Percentiles rank a stretch among this genome's conserved stretches.
Evolutionary conservation across 805 yeast species (phyloP).

Genomic region (Monosporozyma unispora): DNA sequence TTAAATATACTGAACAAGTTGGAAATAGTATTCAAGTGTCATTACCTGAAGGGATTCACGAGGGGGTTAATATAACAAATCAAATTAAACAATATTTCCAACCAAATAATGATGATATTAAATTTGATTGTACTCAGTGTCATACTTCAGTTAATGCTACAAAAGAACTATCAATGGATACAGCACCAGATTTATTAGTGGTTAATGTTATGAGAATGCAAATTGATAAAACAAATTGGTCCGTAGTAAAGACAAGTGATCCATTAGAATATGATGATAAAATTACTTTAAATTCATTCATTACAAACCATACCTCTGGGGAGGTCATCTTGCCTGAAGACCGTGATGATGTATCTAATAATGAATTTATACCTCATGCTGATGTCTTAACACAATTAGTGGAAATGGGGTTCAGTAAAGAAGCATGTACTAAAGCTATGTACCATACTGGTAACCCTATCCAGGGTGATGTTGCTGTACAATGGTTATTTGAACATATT

Average conservation of each 20-base stretch:
- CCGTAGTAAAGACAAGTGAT: constrained; percentile 50
- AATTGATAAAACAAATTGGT: constrained; percentile 65
- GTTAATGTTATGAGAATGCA: constrained; percentile 73
- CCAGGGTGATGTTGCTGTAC: constrained; percentile 64
- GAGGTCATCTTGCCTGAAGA: constrained; percentile 21
- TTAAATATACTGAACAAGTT: constrained; percentile 45
- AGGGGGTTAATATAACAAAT: constrained; percentile 33
- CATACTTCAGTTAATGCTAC: constrained; percentile 21
- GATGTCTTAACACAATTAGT: constrained; percentile 45
- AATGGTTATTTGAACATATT: constrained; percentile 84
- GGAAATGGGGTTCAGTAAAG: constrained; percentile 83
- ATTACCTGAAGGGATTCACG: constrained; percentile 40
- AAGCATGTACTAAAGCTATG: constrained; percentile 57
- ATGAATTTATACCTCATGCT: constrained; percentile 44
- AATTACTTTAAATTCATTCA: not conserved
- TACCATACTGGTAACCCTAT: constrained; percentile 56
- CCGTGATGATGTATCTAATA: constrained; percentile 8
- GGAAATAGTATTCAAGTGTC: constrained; percentile 50
- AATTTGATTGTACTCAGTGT: constrained; percentile 56
- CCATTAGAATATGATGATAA: not conserved
- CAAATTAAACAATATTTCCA: constrained; percentile 43
- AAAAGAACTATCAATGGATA: constrained; percentile 23
- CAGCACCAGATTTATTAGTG: constrained; percentile 64
- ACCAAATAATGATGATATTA: constrained; percentile 41
- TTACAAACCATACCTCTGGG: constrained; percentile 20